Base-by-base conservation (phyloP, 2,329 filamentous ascomycete species). In the Sclerotinia glacialis region DNA sequence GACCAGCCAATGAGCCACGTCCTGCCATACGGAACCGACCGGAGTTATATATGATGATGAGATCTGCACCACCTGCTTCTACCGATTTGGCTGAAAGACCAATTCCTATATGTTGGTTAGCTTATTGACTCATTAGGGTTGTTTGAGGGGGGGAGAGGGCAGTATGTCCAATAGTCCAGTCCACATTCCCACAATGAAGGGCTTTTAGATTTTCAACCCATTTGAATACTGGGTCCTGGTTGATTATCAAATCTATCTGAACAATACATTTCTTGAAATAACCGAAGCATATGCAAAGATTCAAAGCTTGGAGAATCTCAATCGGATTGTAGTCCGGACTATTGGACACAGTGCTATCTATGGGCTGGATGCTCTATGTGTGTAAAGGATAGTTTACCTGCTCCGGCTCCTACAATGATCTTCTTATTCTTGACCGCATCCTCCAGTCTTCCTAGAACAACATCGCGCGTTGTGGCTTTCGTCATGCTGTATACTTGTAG, bases 1-100 rank as follows among this genome's bases (percentile, higher is more conserved):
- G 77, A 0, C 89, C 89, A 0, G 89, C 88, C 14, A 91, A 77
- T 0, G 87, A 90, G 0, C 89, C 89, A 52, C 86, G 80, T 0
- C 89, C 89, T 0, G 88, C 88, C 89, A 92, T 91, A 12, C 89
- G 85, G 74, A 88, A 91, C 5, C 88, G 83, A 0, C 89, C 89
- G 47, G 85, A 88, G 76, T 91, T 91, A 80, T 91, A 91, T 71
- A 91, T 83, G 69, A 90, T 86, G 73, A 91, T 89, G 52, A 91
- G 78, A 72, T 91, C 88, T 18, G 83, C 86, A 68, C 88, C 87
- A 47, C 88, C 89, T 55, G 82, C 82, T 76, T 91, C 89, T 70
- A 90, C 83, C 72, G 84, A 89, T 72, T 91, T 91, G 68, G 89
- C 88, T 2, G 87, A 88, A 4, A 91, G 82, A 0, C 89, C 89